Evolutionary conservation across 2,329 filamentous ascomycete genomes (phyloP).

Genomic region (Alternaria rosae): DNA sequence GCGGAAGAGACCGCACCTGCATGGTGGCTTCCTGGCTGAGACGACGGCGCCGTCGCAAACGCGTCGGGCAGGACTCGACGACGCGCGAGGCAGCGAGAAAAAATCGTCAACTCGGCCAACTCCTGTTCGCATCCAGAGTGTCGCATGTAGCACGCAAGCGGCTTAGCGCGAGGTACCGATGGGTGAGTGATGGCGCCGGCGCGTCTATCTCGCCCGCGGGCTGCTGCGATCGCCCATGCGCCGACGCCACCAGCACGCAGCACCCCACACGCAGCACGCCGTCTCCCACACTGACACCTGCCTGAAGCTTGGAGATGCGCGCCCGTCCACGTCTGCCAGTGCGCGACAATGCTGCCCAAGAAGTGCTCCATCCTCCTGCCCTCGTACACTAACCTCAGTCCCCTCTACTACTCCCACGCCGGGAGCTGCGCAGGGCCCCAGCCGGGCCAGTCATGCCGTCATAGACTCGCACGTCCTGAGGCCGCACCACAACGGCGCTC

Average conservation of each 20-base stretch:
- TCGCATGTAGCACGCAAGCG: not conserved
- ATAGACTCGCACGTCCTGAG: conserved; percentile 39
- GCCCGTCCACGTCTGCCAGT: conserved; percentile 25
- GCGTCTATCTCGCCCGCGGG: not conserved
- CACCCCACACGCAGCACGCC: conserved; percentile 11
- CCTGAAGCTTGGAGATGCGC: conserved; percentile 29
- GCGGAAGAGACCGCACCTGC: conserved; percentile 25
- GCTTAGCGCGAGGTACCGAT: conserved; percentile 3
- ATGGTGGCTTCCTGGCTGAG: conserved; percentile 22
- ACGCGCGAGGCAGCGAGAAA: not conserved
- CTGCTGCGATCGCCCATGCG: not conserved
- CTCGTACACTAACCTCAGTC: conserved; percentile 28
- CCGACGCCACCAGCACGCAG: conserved; percentile 13
- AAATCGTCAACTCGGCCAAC: not conserved
- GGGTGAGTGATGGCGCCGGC: not conserved
- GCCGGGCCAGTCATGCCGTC: conserved; percentile 49
- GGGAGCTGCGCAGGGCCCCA: conserved; percentile 31
- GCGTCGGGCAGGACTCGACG: not conserved
- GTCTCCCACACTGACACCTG: conserved; percentile 5
- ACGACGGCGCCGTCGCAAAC: conserved; percentile 22
- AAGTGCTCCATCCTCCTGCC: conserved; percentile 25
- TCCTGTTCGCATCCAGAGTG: not conserved
- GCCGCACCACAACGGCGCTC: conserved; percentile 20
- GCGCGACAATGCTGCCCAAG: conserved; percentile 50
- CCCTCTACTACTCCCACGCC: conserved; percentile 24